Evolutionary conservation across 345 rosid genomes (phyloP), one percentile per base, ranked within the genome.

Genomic region (Nasturtium officinale): DNA sequence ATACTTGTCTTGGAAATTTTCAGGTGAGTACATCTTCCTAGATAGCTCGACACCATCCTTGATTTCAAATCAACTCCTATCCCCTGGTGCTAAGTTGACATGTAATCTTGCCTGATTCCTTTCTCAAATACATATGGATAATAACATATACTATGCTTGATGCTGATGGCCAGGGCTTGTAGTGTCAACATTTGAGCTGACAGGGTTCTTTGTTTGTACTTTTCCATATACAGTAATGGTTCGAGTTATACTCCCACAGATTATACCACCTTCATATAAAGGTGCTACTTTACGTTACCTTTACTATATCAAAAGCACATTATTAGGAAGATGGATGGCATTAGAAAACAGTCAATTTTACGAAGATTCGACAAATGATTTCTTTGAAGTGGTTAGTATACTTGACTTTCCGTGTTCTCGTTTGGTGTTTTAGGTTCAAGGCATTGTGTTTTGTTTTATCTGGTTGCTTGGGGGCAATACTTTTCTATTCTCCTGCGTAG

Each of bases 261-360:
- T 86, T 59, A 74, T 95, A 83, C 99, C 96, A 16, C 99, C 99
- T 55, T 88, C 96, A 33, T 95, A 86, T 73, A 86, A 77, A 72
- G 99, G 99, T 72, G 77, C 93, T 56, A 86, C 97, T 37, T 75
- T 91, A 81, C 96, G 99, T 65, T 95, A 91, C 75, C 60, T 88
- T 46, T 95, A 91, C 85, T 95, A 86, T 69, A 80, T 95, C 30
- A 87, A 81, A 83, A 69, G 85, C 83, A 77, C 80, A 58, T 73
- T 95, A 78, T 78, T 59, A 46, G 90, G 85, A 65, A 83, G 75
- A 65, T 82, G 89, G 96, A 80, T 88, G 82, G 70, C 81, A n/a
- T 30, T 86, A 72, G 96, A 91, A 69, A 88, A 82, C 75, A 85
- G 88, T 67, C 87, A 76, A 78, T 77, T 84, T 32, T 75, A 66